Base-by-base conservation (phyloP, 306 rosid genomes). In the Lablab purpureus region DNA sequence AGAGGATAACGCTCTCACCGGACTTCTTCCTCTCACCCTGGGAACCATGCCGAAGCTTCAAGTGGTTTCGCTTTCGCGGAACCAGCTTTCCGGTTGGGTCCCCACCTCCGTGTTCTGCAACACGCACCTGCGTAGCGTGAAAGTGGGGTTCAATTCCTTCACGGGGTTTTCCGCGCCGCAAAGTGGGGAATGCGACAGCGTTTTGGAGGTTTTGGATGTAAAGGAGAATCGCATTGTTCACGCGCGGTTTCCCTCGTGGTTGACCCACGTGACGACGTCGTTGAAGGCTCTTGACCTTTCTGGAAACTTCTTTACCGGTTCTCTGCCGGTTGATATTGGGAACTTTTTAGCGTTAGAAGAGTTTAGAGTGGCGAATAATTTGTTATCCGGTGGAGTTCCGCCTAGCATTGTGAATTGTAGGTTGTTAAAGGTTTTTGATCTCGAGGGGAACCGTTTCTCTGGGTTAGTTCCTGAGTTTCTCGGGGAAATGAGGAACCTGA, bases 11-110 rank as follows among this genome's bases (percentile, higher is more conserved):
- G 67, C 45, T 27, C 88, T 93, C 14, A 73, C 85, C 9, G 98
- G 98, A 47, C 46, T 91, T 73, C 66, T 93, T 34, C 97, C 98
- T 74, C 79, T 87, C 28, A 85, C 94, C 0, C 7, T 93, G 0
- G 98, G 91, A 25, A 75, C 81, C 10, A 80, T 93, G 76, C 87
- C 89, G 17, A 88, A 75, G 52, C 97, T 93, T 75, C 87, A 88
- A 62, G 91, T 93, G 40, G 81, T 93, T 67, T 89, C 98, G 7
- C 67, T 93, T 51, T 87, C 93, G 4, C 41, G 67, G 72, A 93
- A 93, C 43, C 77, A 34, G 1, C 68, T 93, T 14, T 87, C 93
- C 0, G 97, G 98, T 70, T 79, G 74, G 75, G 93, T 91, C 75
- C 98, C 97, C 83, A 32, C 82, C 4, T 54, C 91, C 2, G 30